Percentiles rank a stretch among this genome's conserved stretches.
phyloP scores from a whole-genome alignment of 495 filamentous ascomycete species.

The Aspergillus homomorphus region DNA sequence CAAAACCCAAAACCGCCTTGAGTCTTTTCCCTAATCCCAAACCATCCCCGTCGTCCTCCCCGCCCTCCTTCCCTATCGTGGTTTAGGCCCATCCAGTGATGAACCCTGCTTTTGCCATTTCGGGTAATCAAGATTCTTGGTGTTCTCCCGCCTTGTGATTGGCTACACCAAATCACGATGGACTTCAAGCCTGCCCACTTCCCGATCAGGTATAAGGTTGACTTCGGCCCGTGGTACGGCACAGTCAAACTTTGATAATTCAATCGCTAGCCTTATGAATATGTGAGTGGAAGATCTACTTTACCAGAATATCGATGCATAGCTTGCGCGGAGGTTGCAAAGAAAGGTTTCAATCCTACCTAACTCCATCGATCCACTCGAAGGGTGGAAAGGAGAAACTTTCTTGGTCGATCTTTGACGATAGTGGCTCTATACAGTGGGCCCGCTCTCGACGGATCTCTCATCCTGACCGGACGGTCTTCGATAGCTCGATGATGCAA shows the following conservation, averaged over 20 bases:
- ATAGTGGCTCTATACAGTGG: background rate
- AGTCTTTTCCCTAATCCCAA: conserved; percentile 9
- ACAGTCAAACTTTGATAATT: background rate
- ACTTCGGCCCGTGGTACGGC: background rate
- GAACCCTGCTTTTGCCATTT: conserved; percentile 20
- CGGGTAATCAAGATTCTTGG: conserved; percentile 15
- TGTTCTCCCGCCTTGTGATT: background rate
- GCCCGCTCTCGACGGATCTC: background rate
- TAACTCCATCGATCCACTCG: background rate
- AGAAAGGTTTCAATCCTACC: background rate
- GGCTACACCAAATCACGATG: background rate
- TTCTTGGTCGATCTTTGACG: background rate
- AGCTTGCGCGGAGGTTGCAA: background rate
- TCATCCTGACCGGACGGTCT: background rate
- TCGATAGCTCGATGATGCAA: background rate
- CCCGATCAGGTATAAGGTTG: conserved; percentile 2
- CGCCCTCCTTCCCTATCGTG: conserved; percentile 9
- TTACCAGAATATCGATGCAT: background rate
- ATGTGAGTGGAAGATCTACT: background rate
- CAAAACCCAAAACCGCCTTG: conserved; percentile 20
- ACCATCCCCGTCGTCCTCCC: background rate
- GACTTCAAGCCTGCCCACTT: background rate
- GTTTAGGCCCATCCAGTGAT: conserved; percentile 1
- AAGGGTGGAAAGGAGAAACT: background rate
- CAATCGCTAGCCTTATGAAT: background rate